phyloP scores from a whole-genome alignment of 441 rosid species.

The Melastoma candidum region DNA sequence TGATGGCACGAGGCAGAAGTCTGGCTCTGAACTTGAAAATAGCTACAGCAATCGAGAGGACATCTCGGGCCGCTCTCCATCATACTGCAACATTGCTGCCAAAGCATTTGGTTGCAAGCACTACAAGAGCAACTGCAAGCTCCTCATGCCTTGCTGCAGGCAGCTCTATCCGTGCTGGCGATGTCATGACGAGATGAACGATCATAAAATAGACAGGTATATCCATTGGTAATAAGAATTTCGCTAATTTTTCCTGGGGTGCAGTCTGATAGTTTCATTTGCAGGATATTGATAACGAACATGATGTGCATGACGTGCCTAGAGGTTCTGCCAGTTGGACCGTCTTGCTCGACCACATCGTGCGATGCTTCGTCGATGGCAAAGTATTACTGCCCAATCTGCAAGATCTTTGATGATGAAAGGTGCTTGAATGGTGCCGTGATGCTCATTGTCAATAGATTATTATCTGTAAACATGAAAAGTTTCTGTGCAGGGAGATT shows the following conservation, averaged over 20 bases:
- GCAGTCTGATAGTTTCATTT: constrained; percentile 8
- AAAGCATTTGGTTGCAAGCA: constrained; percentile 59
- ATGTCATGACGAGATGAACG: constrained; percentile 73
- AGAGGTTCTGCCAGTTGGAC: constrained; percentile 48
- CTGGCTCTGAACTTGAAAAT: constrained; percentile 17
- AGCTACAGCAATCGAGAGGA: constrained; percentile 26
- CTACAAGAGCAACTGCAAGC: constrained; percentile 71
- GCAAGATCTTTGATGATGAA: constrained; percentile 60
- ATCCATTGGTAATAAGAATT: neutral
- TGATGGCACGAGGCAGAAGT: constrained; percentile 41
- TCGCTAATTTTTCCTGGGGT: neutral
- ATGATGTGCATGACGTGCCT: constrained; percentile 93
- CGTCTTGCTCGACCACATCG: constrained; percentile 37
- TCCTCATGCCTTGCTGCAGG: constrained; percentile 55
- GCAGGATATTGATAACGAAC: constrained; percentile 48
- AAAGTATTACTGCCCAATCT: constrained; percentile 66
- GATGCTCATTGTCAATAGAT: too few species aligned
- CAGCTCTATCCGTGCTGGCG: constrained; percentile 58
- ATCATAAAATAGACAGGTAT: constrained; percentile 62
- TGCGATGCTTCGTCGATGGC: constrained; percentile 60
- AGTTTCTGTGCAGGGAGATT: constrained; percentile 50
- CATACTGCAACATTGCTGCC: constrained; percentile 36
- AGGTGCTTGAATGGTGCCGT: constrained; percentile 28
- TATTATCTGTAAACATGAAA: too few species aligned
- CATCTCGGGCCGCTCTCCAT: constrained; percentile 45